A percentile compares a stretch with the other conserved stretches of the same genome.
phyloP scores from a whole-genome alignment of 306 rosid species.

The Abrus precatorius region DNA sequence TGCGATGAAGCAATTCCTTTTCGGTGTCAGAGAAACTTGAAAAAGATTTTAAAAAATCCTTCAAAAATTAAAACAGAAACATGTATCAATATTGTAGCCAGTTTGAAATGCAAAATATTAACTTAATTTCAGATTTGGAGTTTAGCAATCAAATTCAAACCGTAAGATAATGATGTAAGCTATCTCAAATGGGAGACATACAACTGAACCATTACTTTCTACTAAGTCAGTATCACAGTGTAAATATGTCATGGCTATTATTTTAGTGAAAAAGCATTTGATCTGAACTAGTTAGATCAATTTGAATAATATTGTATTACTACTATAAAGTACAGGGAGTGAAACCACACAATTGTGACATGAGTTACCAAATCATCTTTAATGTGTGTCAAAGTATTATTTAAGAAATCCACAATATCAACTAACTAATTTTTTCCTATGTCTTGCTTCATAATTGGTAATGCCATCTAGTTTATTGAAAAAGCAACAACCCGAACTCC shows the following conservation, averaged over 20 bases:
- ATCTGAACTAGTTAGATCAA: constrained; percentile 13
- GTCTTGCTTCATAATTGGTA: constrained; percentile 2
- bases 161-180: not conserved
- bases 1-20: constrained; percentile 69
- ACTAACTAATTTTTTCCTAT: not conserved
- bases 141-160: constrained; percentile 12
- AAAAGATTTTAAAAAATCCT: constrained; percentile 76
- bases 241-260: not conserved
- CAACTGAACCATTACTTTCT: not conserved
- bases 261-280: constrained; percentile 22
- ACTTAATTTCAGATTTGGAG: constrained; percentile 12
- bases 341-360: constrained; percentile 10
- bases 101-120: constrained; percentile 24
- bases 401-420: not conserved
- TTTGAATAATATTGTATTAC: not conserved
- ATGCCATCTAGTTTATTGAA: constrained; percentile 8
- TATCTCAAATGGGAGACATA: constrained; percentile 18
- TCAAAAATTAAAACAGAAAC: constrained; percentile 8
- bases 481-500: constrained; percentile 8
- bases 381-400: not conserved
- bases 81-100: constrained; percentile 40
- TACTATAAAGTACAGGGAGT: constrained; percentile 2
- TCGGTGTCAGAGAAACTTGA: constrained; percentile 61
- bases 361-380: not conserved
- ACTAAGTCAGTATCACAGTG: constrained; percentile 7